A percentile compares a stretch with the other conserved stretches of the same genome.
These are phyloP conservation scores for Avena insularis DNA, from an alignment of 176 grass and related monocot genomes.

Conservation along the genomic window DNA sequence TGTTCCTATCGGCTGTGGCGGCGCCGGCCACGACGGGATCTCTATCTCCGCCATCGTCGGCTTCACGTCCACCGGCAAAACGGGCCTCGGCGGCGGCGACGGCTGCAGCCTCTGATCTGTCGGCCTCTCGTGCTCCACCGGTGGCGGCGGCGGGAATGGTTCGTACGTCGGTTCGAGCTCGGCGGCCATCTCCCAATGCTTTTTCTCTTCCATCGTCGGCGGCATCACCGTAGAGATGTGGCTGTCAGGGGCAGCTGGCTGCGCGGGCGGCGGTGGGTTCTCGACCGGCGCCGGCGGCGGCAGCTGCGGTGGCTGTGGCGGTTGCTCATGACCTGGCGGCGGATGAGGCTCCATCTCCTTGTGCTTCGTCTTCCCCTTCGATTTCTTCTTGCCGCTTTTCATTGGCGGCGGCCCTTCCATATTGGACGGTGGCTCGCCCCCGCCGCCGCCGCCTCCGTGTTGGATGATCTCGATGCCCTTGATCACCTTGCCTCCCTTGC, in stretches of 20 bases:
- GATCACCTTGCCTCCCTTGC: slow-evolving; percentile 67
- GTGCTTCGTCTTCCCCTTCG: slow-evolving; percentile 10
- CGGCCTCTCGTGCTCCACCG: slow-evolving; percentile 27
- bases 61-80: slow-evolving; percentile 20
- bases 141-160: background rate
- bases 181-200: background rate
- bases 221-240: background rate
- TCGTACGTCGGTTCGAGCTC: slow-evolving; percentile 25
- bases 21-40: slow-evolving; percentile 48
- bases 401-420: background rate
- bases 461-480: slow-evolving; percentile 51
- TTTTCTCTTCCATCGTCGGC: slow-evolving; percentile 7
- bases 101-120: background rate
- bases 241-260: background rate
- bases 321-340: background rate
- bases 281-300: background rate
- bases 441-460: background rate
- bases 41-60: slow-evolving; percentile 39
- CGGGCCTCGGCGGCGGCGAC: background rate
- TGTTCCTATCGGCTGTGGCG: background rate
- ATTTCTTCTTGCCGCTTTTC: background rate
- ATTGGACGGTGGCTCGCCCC: background rate
- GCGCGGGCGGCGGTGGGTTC: background rate
- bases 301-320: background rate
- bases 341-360: background rate